Percentiles rank a stretch among this genome's conserved stretches.
Conservation (phyloP, 139 green algal species). For the Auxenochlorella pyrenoidosa region DNA sequence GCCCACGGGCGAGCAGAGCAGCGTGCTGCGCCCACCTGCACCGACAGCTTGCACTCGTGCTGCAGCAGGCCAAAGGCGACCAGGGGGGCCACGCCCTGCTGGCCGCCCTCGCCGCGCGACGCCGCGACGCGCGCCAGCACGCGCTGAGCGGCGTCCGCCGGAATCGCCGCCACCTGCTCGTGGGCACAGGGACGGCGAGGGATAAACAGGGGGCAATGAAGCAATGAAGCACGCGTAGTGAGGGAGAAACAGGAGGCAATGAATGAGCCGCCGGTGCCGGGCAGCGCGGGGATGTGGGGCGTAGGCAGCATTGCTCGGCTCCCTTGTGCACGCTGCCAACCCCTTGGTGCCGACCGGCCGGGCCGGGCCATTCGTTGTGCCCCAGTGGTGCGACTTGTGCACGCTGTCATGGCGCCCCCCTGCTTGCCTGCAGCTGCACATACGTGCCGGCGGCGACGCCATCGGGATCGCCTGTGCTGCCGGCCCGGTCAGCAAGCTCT, state of each 20-base stretch:
- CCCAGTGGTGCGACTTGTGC: too few species aligned
- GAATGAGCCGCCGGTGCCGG: neutral
- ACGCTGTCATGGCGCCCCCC: too few species aligned
- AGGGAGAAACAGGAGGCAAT: too few species aligned
- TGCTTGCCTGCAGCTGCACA: slow-evolving; percentile 61
- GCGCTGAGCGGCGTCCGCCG: slow-evolving; percentile 42
- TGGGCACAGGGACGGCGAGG: too few species aligned
- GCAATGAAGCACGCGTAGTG: too few species aligned
- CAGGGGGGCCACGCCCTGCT: slow-evolving; percentile 48
- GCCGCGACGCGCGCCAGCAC: slow-evolving; percentile 55
- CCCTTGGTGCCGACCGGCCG: too few species aligned
- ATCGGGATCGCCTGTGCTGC: neutral
- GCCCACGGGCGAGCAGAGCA: neutral
- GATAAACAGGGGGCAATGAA: too few species aligned
- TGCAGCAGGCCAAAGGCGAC: slow-evolving; percentile 84
- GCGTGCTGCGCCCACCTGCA: slow-evolving; percentile 54
- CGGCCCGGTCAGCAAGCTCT: slow-evolving; percentile 40
- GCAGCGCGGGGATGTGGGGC: neutral
- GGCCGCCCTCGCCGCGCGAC: neutral
- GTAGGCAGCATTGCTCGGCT: too few species aligned
- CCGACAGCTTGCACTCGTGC: slow-evolving; percentile 92
- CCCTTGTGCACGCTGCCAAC: too few species aligned
- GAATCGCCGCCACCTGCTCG: slow-evolving; percentile 64
- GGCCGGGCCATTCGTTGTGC: too few species aligned
- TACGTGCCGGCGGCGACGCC: slow-evolving; percentile 69